Percentiles rank a stretch among this genome's conserved stretches.
These are phyloP conservation scores for Pestalotiopsis sp. DNA, from an alignment of 2,329 filamentous ascomycete genomes.

Conservation along the genomic window DNA sequence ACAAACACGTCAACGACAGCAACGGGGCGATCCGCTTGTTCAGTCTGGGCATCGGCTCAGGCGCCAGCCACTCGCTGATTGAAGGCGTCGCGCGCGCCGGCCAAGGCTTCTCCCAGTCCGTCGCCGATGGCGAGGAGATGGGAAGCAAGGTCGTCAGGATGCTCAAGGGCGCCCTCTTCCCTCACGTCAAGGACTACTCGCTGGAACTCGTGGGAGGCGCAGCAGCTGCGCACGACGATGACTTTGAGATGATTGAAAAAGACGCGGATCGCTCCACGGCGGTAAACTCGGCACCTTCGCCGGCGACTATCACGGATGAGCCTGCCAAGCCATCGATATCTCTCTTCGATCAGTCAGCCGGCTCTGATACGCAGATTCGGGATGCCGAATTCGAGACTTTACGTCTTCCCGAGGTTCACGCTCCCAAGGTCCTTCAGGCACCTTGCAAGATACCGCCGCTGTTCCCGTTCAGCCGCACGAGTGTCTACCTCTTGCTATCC, in stretches of 20 bases:
- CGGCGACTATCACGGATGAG: constrained; percentile 18
- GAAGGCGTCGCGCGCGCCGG: constrained; percentile 58
- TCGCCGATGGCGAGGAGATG: constrained; percentile 65
- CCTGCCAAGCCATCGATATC: constrained; percentile 51
- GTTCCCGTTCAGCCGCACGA: constrained; percentile 68
- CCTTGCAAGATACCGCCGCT: constrained; percentile 66
- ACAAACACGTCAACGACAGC: constrained; percentile 39
- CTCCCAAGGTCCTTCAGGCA: constrained; percentile 65
- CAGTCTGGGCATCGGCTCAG: constrained; percentile 54
- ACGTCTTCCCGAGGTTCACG: constrained; percentile 53
- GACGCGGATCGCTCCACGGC: constrained; percentile 52
- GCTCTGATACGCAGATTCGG: constrained; percentile 35
- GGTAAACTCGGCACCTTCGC: constrained; percentile 26
- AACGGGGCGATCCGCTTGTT: constrained; percentile 54
- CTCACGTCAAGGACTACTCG: constrained; percentile 66
- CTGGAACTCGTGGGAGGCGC: constrained; percentile 63
- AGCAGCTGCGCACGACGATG: constrained; percentile 40
- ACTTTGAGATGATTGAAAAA: constrained; percentile 66
- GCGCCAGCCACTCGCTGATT: constrained; percentile 54
- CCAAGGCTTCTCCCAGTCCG: constrained; percentile 63
- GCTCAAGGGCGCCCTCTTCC: constrained; percentile 71
- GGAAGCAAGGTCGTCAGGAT: constrained; percentile 72
- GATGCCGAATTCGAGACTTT: constrained; percentile 27
- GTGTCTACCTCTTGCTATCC: constrained; percentile 66
- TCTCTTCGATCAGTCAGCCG: constrained; percentile 56